Conservation (phyloP, 805 yeast genomes). For the Metschnikowia picachoensis region DNA sequence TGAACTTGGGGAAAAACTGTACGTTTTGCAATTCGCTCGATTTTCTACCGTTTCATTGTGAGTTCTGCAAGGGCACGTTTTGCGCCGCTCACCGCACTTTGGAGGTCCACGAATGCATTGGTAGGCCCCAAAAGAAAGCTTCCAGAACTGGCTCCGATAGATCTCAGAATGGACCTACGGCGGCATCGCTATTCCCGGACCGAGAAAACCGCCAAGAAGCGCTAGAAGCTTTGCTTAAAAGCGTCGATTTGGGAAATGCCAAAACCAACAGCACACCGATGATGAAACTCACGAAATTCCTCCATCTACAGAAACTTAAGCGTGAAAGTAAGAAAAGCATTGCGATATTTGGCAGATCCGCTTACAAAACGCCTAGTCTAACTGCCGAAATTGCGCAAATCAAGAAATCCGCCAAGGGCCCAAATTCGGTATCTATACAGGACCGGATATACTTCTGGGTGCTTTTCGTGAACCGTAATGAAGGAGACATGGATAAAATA, state of each 20-base stretch:
- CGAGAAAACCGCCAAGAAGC: conserved; percentile 38
- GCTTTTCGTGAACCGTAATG: conserved; percentile 34
- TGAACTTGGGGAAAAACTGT: conserved; percentile 61
- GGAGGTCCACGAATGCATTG: conserved; percentile 31
- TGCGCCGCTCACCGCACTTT: conserved; percentile 48
- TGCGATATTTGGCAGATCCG: conserved; percentile 6
- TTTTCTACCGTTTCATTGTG: conserved; percentile 56
- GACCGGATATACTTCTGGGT: conserved; percentile 53
- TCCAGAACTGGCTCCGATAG: conserved; percentile 9
- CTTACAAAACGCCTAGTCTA: conserved; percentile 9
- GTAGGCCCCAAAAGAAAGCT: conserved; percentile 15
- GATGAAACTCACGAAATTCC: conserved; percentile 17
- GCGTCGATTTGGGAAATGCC: conserved; percentile 20
- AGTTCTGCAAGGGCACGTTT: conserved; percentile 41
- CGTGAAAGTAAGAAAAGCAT: conserved; percentile 13
- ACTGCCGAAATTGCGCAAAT: conserved; percentile 36
- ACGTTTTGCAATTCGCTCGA: conserved; percentile 49
- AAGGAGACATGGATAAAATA: conserved; percentile 24
- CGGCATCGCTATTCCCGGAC: conserved; percentile 51
- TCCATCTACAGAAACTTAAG: conserved; percentile 15
- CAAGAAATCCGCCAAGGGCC: conserved; percentile 51
- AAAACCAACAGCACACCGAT: conserved; percentile 18
- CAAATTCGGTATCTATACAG: conserved; percentile 34
- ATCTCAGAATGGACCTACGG: conserved; percentile 30
- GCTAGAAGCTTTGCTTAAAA: conserved; percentile 26